A percentile compares a stretch with the other conserved stretches of the same genome.
These are phyloP conservation scores for Agarophyton chilense DNA, from an alignment of 23 red algal genomes.

Conservation along the genomic window DNA sequence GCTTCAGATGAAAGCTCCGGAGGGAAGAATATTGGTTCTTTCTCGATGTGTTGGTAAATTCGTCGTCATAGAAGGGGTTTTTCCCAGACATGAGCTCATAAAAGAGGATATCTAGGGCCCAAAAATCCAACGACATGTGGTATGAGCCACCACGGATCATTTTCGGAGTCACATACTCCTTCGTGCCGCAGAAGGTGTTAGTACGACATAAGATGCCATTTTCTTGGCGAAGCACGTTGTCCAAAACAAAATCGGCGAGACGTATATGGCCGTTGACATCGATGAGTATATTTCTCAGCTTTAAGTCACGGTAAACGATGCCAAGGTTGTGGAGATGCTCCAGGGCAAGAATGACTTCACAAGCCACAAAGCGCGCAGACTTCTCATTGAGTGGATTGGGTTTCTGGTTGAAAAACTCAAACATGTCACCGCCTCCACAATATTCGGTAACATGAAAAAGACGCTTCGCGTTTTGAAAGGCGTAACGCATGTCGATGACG, in stretches of 20 bases:
- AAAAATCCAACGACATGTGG: conserved; percentile 81
- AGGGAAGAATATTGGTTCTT: conserved; percentile 77
- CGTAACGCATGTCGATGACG: conserved; percentile 81
- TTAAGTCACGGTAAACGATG: conserved; percentile 90
- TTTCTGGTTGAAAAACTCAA: conserved; percentile 64
- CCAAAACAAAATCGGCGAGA: conserved; percentile 81
- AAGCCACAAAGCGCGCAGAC: conserved; percentile 56
- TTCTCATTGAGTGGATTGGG: conserved; percentile 59
- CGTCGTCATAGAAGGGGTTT: conserved; percentile 78
- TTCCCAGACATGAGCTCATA: conserved; percentile 80
- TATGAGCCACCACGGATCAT: conserved; percentile 78
- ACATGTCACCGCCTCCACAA: conserved; percentile 88
- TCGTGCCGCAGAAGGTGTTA: conserved; percentile 90
- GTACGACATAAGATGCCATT: conserved; percentile 42
- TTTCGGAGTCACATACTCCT: conserved; percentile 82
- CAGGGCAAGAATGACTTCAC: conserved; percentile 87
- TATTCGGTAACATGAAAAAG: conserved; percentile 94
- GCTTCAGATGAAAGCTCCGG: conserved; percentile 49
- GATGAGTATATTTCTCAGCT: conserved; percentile 81
- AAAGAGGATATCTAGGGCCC: conserved; percentile 83
- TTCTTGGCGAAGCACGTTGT: conserved; percentile 55
- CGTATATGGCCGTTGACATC: conserved; percentile 76
- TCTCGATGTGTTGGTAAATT: conserved; percentile 85
- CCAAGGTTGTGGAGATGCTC: conserved; percentile 91
- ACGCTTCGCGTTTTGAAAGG: conserved; percentile 85